Conservation (phyloP, 257 asterid species). For the Fraxinus excelsior region DNA sequence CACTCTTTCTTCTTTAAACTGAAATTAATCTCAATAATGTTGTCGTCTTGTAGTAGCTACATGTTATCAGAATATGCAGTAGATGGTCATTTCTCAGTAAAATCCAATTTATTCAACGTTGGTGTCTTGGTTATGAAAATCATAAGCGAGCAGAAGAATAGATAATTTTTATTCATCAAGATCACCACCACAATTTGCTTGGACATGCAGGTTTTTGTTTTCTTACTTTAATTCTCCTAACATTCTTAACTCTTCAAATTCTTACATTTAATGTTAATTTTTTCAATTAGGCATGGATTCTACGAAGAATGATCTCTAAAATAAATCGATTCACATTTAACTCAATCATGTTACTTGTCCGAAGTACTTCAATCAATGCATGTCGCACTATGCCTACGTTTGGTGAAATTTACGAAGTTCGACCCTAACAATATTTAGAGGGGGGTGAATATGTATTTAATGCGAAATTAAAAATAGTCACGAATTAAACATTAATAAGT, state of each 20-base stretch:
- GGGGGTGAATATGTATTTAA: too few species aligned
- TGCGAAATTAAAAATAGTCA: too few species aligned
- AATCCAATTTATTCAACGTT: constrained; percentile 24
- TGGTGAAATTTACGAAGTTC: too few species aligned
- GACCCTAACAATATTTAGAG: too few species aligned
- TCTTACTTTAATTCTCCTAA: neutral
- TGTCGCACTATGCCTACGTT: neutral
- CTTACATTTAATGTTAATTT: neutral
- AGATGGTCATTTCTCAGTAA: constrained; percentile 28
- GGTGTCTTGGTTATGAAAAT: constrained; percentile 28
- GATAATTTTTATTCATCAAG: constrained; percentile 21
- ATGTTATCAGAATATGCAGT: constrained; percentile 20
- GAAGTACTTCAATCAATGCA: constrained; percentile 27
- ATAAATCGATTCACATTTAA: constrained; percentile 5
- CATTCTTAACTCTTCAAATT: neutral
- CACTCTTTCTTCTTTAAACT: neutral
- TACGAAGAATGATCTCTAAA: constrained; percentile 28
- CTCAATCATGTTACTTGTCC: constrained; percentile 6
- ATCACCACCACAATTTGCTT: constrained; percentile 25
- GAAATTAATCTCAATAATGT: neutral
- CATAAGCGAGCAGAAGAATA: constrained; percentile 20
- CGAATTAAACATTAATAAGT: too few species aligned
- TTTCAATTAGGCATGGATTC: constrained; percentile 25
- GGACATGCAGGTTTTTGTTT: constrained; percentile 20
- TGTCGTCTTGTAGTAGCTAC: constrained; percentile 18